These are phyloP conservation scores for Leucosporidium yakuticum DNA, from an alignment of 768 basidiomycete species.

Conservation along the genomic window DNA sequence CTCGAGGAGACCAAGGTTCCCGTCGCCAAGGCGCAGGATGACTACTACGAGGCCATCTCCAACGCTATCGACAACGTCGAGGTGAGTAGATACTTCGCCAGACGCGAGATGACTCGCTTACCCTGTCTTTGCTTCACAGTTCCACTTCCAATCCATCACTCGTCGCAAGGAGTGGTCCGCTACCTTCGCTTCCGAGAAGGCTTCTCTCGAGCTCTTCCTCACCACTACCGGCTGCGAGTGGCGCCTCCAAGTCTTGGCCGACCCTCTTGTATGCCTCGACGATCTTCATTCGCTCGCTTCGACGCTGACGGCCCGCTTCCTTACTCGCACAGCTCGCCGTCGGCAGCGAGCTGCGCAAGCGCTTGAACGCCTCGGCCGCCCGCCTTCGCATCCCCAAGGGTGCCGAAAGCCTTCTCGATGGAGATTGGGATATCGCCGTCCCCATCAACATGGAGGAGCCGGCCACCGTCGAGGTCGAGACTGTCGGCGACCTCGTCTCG, in stretches of 20 bases:
- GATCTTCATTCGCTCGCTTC: background rate
- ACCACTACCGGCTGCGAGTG: slow-evolving; percentile 75
- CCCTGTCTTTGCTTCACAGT: slow-evolving; percentile 48
- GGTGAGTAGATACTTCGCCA: background rate
- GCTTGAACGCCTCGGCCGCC: slow-evolving; percentile 70
- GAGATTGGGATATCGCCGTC: slow-evolving; percentile 57
- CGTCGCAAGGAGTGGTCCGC: slow-evolving; percentile 84
- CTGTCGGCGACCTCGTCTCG: slow-evolving; percentile 60
- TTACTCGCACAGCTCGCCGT: slow-evolving; percentile 50
- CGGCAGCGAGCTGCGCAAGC: slow-evolving; percentile 68
- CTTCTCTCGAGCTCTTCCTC: slow-evolving; percentile 66
- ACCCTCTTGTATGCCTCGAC: slow-evolving; percentile 56
- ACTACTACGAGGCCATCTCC: slow-evolving; percentile 33
- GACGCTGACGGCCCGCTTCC: too few species aligned
- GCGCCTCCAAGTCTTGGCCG: slow-evolving; percentile 61
- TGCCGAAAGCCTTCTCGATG: slow-evolving; percentile 48
- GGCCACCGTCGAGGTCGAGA: background rate
- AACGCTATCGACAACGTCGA: slow-evolving; percentile 36
- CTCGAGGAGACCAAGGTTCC: slow-evolving; percentile 8
- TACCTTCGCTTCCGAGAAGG: slow-evolving; percentile 65
- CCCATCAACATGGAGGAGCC: slow-evolving; percentile 45
- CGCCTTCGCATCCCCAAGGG: slow-evolving; percentile 49
- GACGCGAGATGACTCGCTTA: too few species aligned
- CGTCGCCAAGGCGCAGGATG: background rate
- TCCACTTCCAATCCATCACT: slow-evolving; percentile 77